Conservation (phyloP, 148 eudicot genomes). For the Camellia lanceoleosa region DNA sequence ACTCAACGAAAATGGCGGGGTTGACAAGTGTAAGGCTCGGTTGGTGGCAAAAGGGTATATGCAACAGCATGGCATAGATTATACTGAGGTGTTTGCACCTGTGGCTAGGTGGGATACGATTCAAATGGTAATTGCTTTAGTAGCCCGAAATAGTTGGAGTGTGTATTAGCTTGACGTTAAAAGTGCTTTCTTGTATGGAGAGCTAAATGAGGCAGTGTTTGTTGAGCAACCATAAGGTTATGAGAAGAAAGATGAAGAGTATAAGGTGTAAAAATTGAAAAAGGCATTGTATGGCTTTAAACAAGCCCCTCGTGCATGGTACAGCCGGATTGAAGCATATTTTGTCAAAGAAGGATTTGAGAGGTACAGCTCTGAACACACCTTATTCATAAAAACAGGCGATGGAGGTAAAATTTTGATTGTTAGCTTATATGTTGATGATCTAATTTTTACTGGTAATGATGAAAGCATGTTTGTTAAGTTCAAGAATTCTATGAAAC, state of each 20-base stretch:
- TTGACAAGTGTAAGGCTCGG: not conserved
- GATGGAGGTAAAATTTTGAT: not conserved
- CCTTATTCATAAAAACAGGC: not conserved
- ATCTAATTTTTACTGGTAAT: not conserved
- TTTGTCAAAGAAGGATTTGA: too few species aligned
- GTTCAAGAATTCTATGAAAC: not conserved
- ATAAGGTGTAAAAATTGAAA: not conserved
- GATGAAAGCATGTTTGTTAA: not conserved
- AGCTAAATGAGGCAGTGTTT: not conserved
- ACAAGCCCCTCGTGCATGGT: too few species aligned
- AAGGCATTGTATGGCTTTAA: too few species aligned
- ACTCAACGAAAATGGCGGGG: not conserved
- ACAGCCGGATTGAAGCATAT: too few species aligned
- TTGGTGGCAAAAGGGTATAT: too few species aligned
- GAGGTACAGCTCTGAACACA: not conserved
- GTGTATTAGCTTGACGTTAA: not conserved
- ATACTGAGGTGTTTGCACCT: too few species aligned
- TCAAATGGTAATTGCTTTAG: not conserved
- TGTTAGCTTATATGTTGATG: not conserved
- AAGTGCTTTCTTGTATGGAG: not conserved
- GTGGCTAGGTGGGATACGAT: not conserved
- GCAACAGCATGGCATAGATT: not conserved
- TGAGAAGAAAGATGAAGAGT: not conserved
- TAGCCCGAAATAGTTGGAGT: not conserved
- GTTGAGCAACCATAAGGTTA: not conserved